Percentiles rank a stretch among this genome's conserved stretches.
phyloP scores from a whole-genome alignment of 2,329 filamentous ascomycete species.

The Reticulascus tulasneorum region DNA sequence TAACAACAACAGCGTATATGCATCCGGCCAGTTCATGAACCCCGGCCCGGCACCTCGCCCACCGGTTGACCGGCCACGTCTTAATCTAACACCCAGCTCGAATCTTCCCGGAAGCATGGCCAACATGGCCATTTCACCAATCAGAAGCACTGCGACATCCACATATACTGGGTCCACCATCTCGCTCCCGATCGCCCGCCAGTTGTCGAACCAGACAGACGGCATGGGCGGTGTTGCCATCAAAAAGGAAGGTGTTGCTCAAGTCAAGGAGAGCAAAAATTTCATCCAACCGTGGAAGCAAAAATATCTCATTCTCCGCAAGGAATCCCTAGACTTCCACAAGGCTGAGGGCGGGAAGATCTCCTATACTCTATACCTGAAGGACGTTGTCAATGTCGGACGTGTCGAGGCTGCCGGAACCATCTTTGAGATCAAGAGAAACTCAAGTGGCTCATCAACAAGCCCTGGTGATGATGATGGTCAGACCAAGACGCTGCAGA shows the following conservation, averaged over 20 bases:
- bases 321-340: slow-evolving; percentile 90
- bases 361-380: slow-evolving; percentile 77
- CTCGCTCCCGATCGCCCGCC: slow-evolving; percentile 64
- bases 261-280: slow-evolving; percentile 86
- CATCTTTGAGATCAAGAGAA: slow-evolving; percentile 88
- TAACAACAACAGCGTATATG: slow-evolving; percentile 46
- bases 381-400: slow-evolving; percentile 85
- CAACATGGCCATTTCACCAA: slow-evolving; percentile 71
- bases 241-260: slow-evolving; percentile 78
- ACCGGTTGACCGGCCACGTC: slow-evolving; percentile 76
- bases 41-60: slow-evolving; percentile 90
- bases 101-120: slow-evolving; percentile 76
- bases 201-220: slow-evolving; percentile 54
- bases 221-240: slow-evolving; percentile 66
- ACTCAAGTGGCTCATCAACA: slow-evolving; percentile 62
- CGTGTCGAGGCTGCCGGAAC: slow-evolving; percentile 87
- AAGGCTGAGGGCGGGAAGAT: slow-evolving; percentile 87
- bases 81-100: slow-evolving; percentile 73
- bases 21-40: slow-evolving; percentile 81
- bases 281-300: slow-evolving; percentile 85
- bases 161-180: slow-evolving; percentile 70
- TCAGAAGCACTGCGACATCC: slow-evolving; percentile 61
- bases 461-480: slow-evolving; percentile 77
- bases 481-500: slow-evolving; percentile 77
- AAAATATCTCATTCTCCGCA: slow-evolving; percentile 85